Base-by-base conservation (phyloP, 768 basidiomycete genomes). In the Panus rudis region DNA sequence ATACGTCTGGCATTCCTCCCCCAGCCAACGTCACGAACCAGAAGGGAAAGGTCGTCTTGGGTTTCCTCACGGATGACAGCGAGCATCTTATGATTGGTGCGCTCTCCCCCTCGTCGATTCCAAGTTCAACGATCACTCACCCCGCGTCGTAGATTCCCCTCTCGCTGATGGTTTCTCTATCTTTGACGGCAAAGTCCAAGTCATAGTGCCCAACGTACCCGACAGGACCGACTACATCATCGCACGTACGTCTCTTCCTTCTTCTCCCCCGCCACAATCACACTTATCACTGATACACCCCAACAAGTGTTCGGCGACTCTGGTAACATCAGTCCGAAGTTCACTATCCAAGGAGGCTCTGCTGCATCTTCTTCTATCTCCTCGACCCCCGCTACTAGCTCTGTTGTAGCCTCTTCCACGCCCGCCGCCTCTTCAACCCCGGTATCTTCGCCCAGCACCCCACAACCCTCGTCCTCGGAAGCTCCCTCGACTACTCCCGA, bases 231-330 rank as follows among this genome's bases (percentile, higher is more conserved):
- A 62, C 33, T 66, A 69, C 53, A 60, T 50, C 25, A 56, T 73
- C 40, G 66, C 66, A 37, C 52, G 71, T 75, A 45, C 58, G 71
- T 66, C 8, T 12, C 24, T 11, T 20, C 25, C 3, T 19, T 24
- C 21, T n/a, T 41, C 12, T 3, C 19, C n/a, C 4, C 23, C 33
- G 4, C 8, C 4, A 35, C 7, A 0, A 21, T 17, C 5, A n/a
- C 12, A 8, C 3, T 42, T 45, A 20, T 31, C 6, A 27, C n/a
- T 20, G 10, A 27, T 26, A 24, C 20, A 7, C 30, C 21, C 41
- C 23, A 1, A 26, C 41, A 34, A 73, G 73, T 74, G 35, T 68
- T 71, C 41, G 72, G 73, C 12, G 70, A 73, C 52, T 74, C 73
- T 16, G 71, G 70, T 17, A 66, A 74, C 53, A 51, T 52, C 37